A percentile compares a stretch with the other conserved stretches of the same genome.
Evolutionary conservation across 768 basidiomycete genomes (phyloP).

Genomic region (Lactarius sp.): DNA sequence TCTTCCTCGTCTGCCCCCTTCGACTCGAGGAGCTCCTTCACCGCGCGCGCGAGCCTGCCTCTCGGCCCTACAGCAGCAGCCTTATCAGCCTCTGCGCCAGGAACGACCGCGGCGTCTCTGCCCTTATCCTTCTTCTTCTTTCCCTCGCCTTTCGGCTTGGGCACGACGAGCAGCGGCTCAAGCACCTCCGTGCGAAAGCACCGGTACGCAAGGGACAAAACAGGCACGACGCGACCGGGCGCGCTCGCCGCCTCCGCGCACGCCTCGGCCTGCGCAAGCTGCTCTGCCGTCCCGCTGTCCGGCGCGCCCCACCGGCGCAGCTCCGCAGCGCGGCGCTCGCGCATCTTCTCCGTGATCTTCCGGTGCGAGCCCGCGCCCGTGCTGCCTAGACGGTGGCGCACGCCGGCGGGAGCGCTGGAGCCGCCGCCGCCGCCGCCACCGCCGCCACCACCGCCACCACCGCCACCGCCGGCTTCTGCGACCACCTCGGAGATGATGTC

Average conservation of each 20-base stretch:
- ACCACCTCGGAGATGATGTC: conserved; percentile 44
- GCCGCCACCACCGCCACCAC: too few relatives aligned
- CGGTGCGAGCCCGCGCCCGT: conserved; percentile 53
- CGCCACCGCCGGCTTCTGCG: background rate
- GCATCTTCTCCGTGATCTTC: conserved; percentile 51
- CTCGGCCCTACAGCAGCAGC: conserved; percentile 47
- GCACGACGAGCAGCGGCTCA: conserved; percentile 61
- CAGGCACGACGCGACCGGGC: conserved; percentile 58
- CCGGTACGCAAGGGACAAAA: conserved; percentile 61
- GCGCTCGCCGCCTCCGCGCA: conserved; percentile 72
- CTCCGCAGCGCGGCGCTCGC: conserved; percentile 57
- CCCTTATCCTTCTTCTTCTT: conserved; percentile 45
- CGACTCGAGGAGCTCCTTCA: conserved; percentile 58
- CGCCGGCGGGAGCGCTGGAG: too few relatives aligned
- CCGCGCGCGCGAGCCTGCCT: conserved; percentile 63
- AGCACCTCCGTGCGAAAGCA: conserved; percentile 69
- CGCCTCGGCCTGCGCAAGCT: conserved; percentile 54
- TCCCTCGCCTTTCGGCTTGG: conserved; percentile 51
- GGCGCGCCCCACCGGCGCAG: conserved; percentile 67
- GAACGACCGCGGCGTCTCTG: conserved; percentile 15
- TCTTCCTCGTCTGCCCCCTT: conserved; percentile 45
- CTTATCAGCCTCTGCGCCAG: conserved; percentile 31
- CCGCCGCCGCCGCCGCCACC: too few relatives aligned
- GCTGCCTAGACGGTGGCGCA: conserved; percentile 43
- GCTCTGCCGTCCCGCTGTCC: conserved; percentile 45